Base-by-base conservation (phyloP, 345 rosid species). In the Dovyalis caffra region DNA sequence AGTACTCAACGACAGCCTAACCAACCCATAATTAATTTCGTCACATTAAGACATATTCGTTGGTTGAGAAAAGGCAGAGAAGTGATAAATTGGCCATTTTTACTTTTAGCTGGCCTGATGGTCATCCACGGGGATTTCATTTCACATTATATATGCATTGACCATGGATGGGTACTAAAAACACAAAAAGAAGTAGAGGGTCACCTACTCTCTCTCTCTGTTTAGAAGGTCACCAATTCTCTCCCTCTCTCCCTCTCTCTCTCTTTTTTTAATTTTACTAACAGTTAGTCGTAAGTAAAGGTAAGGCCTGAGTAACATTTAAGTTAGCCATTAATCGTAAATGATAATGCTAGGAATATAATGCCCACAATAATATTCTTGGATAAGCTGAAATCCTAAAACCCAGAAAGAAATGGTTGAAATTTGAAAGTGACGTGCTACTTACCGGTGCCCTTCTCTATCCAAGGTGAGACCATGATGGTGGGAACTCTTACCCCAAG, bases 401-500 rank as follows among this genome's bases (percentile, higher is more conserved):
- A 37, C 60, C 38, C 25, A 62, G 51, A 34, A 43, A 16, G 38
- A 14, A 23, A 34, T 2, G 31, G 20, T 9, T 9, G 21, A 32
- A 28, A 21, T 21, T 16, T 37, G 64, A 74, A 64, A 49, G 31
- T 11, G 77, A 65, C 16, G 32, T 1, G 3, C 16, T 1, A 43
- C 83, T 26, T 47, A 88, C 97, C 93, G 0, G 97, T 91, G 76
- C 85, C 97, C 74, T 91, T 95, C 68, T 91, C 80, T 3, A 95
- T 91, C 97, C 99, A 95, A 66, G 99, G 97, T 0, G 97, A 95
- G 70, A 90, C 83, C 51, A 79, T 45, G 38, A 95, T 92, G 8
- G 97, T 89, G 6, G 99, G 97, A 73, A 95, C 97, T 66, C 99
- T 82, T 61, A 92, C 90, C 3, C 97, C 97, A 75, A 92, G 71